phyloP scores from a whole-genome alignment of 2,329 filamentous ascomycete genomes.

The Penicillium italicum region DNA sequence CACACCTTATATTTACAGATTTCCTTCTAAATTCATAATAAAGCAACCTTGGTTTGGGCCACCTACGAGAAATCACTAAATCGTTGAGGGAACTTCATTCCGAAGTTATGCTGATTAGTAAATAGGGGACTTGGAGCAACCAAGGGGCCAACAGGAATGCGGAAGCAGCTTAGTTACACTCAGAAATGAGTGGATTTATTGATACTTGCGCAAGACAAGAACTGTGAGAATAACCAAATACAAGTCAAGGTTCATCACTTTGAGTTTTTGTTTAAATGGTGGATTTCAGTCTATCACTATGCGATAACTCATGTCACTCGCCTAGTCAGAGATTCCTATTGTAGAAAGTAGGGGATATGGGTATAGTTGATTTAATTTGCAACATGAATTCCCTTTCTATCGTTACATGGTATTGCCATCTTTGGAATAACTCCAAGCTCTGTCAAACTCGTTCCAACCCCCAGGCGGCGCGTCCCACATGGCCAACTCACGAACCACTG shows the following conservation, averaged over 20 bases:
- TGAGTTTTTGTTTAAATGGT: background rate
- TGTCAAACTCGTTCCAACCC: slow-evolving; percentile 22
- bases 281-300: background rate
- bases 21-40: too few relatives aligned
- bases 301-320: background rate
- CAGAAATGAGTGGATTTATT: background rate
- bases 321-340: too few relatives aligned
- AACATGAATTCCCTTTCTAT: slow-evolving; percentile 6
- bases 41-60: too few relatives aligned
- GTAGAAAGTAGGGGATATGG: too few relatives aligned
- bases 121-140: background rate
- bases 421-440: slow-evolving; percentile 16
- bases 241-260: background rate
- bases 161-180: too few relatives aligned
- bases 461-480: slow-evolving; percentile 26
- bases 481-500: slow-evolving; percentile 22
- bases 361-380: background rate
- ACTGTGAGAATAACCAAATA: background rate
- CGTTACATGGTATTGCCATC: slow-evolving; percentile 25
- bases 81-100: too few relatives aligned
- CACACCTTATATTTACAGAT: too few relatives aligned
- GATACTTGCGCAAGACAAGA: background rate
- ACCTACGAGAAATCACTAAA: too few relatives aligned
- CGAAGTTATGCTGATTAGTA: background rate
- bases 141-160: background rate